These are phyloP conservation scores for Lachnellula arida DNA, from an alignment of 2,329 filamentous ascomycete species.

Conservation along the genomic window DNA sequence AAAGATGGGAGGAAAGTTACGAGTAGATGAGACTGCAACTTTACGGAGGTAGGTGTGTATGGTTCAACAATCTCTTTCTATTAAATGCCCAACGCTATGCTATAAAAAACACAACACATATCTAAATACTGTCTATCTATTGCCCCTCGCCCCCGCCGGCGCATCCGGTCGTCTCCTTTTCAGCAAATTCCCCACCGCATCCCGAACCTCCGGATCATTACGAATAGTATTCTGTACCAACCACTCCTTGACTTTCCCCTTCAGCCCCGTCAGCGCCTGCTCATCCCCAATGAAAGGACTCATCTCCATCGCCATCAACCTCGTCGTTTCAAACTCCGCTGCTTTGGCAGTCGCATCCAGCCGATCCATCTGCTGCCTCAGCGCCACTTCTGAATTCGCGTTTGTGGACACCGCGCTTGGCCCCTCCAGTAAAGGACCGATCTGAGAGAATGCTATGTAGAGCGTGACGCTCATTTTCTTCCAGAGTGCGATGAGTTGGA, in stretches of 20 bases:
- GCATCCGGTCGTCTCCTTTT: conserved; percentile 58
- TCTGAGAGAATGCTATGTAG: conserved; percentile 78
- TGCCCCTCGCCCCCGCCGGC: conserved; percentile 51
- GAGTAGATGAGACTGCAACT: too few relatives aligned
- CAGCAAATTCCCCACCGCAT: conserved; percentile 67
- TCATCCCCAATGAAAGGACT: conserved; percentile 75
- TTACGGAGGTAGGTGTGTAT: too few relatives aligned
- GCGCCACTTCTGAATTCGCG: conserved; percentile 43
- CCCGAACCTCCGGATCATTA: conserved; percentile 74
- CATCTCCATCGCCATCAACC: conserved; percentile 72
- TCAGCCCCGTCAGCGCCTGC: conserved; percentile 57
- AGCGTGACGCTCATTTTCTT: conserved; percentile 73
- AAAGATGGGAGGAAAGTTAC: too few relatives aligned
- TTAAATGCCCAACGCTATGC: neutral
- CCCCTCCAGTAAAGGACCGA: conserved; percentile 60
- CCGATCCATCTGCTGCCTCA: conserved; percentile 60
- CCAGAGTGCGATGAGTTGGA: conserved; percentile 72
- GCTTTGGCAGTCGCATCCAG: conserved; percentile 56
- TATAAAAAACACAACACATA: neutral
- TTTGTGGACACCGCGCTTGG: conserved; percentile 27
- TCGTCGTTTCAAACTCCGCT: conserved; percentile 63
- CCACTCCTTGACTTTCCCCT: conserved; percentile 75
- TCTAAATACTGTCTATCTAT: conserved; percentile 25
- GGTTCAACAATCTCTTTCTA: neutral
- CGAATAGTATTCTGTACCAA: conserved; percentile 81